Base-by-base conservation (phyloP, 768 basidiomycete species). In the Serendipita sp. region DNA sequence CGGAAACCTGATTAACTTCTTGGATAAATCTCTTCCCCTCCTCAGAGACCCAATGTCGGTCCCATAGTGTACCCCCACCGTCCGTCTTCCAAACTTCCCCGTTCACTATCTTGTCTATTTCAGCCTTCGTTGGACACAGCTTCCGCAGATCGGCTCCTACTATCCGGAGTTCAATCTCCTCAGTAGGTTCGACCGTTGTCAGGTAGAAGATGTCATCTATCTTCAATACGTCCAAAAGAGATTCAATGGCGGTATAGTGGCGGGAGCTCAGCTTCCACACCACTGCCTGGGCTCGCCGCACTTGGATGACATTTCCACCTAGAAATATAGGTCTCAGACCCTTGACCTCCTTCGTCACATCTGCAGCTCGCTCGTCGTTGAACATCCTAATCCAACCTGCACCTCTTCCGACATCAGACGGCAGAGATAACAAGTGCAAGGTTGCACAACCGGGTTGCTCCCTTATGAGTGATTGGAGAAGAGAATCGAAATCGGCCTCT, bases 41-140 rank as follows among this genome's bases (percentile, higher is more conserved):
- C n/a, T 60, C 56, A n/a, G 56, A 34, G 37, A 60, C 56, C 56
- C 56, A 60, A n/a, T 60, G 28, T 34, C 56, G 18, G 35, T 60
- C 56, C 56, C 56, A 60, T 32, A 60, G 18, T 10, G 28, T 24
- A 11, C 30, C 56, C 8, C 48, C 48, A 51, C 30, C n/a, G 8
- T 53, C 48, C 10, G 5, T 16, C 28, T 24, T 60, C 56, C 56
- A 60, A n/a, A 34, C n/a, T n/a, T 30, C 34, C 30, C 56, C 56
- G n/a, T 60, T 60, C 8, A 60, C 34, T n/a, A 60, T 60, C 8
- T n/a, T n/a, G 28, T 60, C 56, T n/a, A 60, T 60, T n/a, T 4
- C 18, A 35, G 5, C 8, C 16, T 60, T 28, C 8, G 56, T 30
- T 1, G 37, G 28, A 11, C 56, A 4, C 16, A 60, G 28, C 30